Conservation (phyloP, 306 rosid species). For the Vigna nakashimae region DNA sequence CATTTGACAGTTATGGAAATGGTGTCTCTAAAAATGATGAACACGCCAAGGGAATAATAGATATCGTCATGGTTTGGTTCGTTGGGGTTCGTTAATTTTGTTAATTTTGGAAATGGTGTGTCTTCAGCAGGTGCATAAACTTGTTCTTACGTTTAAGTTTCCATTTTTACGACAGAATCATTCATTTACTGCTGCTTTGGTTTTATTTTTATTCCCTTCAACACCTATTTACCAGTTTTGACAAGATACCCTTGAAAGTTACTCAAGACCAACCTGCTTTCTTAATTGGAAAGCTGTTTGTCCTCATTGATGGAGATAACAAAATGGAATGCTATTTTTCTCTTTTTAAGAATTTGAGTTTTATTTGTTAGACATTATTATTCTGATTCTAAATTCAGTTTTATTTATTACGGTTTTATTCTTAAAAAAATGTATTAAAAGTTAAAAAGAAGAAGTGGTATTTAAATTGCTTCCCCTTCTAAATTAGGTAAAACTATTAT, state of each 20-base stretch:
- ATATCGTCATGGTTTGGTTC: background rate
- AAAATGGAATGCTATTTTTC: background rate
- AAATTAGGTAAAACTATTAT: too few species aligned
- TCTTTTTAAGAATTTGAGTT: too few species aligned
- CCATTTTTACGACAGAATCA: background rate
- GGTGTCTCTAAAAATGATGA: background rate
- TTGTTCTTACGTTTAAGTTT: background rate
- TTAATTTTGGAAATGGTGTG: too few species aligned
- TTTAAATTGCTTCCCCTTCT: too few species aligned
- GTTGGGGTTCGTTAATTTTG: background rate
- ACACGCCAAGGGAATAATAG: background rate
- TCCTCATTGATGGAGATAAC: background rate
- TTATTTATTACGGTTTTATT: too few species aligned
- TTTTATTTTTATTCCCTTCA: background rate
- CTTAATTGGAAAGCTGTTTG: constrained; percentile 1
- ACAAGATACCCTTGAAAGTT: constrained; percentile 31
- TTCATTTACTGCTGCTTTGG: too few species aligned
- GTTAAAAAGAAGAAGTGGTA: too few species aligned
- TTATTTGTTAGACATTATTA: too few species aligned
- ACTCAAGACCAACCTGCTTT: constrained; percentile 11
- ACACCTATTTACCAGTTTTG: background rate
- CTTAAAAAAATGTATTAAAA: too few species aligned
- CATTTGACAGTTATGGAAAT: background rate
- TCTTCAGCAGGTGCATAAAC: background rate
- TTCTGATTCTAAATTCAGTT: too few species aligned